Conservation (phyloP, 169 alveolate species). For the Cryptosporidium baileyi region DNA sequence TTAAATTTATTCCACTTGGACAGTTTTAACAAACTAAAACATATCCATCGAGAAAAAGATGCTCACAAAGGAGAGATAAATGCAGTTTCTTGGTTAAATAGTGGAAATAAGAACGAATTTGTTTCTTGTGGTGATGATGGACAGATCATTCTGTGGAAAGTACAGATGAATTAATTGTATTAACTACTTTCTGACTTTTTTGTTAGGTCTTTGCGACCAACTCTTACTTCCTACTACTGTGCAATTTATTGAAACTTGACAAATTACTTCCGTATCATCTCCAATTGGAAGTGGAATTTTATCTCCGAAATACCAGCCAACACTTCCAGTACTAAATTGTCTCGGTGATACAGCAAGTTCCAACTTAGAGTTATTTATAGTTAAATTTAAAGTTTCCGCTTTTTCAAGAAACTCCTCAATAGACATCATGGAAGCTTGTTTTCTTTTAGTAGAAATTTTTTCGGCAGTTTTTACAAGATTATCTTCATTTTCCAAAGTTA, state of each 20-base stretch:
- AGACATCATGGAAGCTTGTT: slow-evolving; percentile 34
- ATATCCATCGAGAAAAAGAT: not conserved
- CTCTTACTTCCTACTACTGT: slow-evolving; percentile 61
- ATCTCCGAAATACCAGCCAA: slow-evolving; percentile 66
- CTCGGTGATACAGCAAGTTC: slow-evolving; percentile 49
- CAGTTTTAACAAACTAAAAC: not conserved
- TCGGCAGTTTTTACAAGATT: not conserved
- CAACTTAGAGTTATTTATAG: not conserved
- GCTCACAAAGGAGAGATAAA: slow-evolving; percentile 47
- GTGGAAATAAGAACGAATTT: slow-evolving; percentile 34
- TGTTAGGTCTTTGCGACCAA: slow-evolving; percentile 16
- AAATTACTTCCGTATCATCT: slow-evolving; percentile 29
- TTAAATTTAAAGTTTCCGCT: slow-evolving; percentile 8
- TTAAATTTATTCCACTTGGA: not conserved
- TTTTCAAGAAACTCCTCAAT: slow-evolving; percentile 52
- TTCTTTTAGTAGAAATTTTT: slow-evolving; percentile 20
- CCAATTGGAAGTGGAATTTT: slow-evolving; percentile 63
- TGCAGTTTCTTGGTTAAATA: slow-evolving; percentile 40
- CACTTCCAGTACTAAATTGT: slow-evolving; percentile 64
- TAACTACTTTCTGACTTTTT: not conserved
- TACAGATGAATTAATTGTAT: not conserved
- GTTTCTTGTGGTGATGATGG: slow-evolving; percentile 67
- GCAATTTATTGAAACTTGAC: slow-evolving; percentile 59
- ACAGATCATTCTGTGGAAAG: slow-evolving; percentile 10
- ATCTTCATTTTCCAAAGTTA: not conserved